Conservation (phyloP, 2,329 filamentous ascomycete species). For the Sordariomycetes sp. region DNA sequence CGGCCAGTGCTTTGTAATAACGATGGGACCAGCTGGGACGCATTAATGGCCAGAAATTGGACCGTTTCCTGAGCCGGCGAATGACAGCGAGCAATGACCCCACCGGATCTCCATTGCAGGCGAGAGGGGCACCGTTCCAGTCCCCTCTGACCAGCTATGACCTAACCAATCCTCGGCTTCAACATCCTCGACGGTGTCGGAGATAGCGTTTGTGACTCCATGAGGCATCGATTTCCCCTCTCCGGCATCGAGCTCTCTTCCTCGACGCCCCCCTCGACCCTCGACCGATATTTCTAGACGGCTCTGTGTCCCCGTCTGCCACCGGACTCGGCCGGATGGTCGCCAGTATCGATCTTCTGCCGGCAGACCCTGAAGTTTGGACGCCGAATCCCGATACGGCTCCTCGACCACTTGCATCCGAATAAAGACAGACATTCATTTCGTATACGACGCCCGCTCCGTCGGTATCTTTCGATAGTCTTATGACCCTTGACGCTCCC, state of each 20-base stretch:
- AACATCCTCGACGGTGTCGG: neutral
- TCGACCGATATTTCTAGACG: neutral
- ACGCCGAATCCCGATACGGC: neutral
- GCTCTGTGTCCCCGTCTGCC: neutral
- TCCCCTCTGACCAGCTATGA: neutral
- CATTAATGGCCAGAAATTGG: neutral
- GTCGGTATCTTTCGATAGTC: slow-evolving; percentile 19
- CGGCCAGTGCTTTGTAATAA: neutral
- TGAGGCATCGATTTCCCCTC: neutral
- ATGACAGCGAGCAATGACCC: neutral
- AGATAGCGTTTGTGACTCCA: neutral
- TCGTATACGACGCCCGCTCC: slow-evolving; percentile 64
- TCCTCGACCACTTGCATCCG: slow-evolving; percentile 49
- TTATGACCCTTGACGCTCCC: neutral
- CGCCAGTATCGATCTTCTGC: neutral
- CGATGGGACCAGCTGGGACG: neutral
- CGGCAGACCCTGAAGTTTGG: neutral
- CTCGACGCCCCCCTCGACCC: neutral
- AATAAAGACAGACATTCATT: slow-evolving; percentile 62
- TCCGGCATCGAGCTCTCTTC: neutral
- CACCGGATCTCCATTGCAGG: neutral
- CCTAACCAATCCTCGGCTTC: neutral
- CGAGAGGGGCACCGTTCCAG: neutral
- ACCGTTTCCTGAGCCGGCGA: neutral
- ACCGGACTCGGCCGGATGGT: neutral